These are phyloP conservation scores for Picea abies DNA, from an alignment of 83 land plant genomes.

Conservation along the genomic window DNA sequence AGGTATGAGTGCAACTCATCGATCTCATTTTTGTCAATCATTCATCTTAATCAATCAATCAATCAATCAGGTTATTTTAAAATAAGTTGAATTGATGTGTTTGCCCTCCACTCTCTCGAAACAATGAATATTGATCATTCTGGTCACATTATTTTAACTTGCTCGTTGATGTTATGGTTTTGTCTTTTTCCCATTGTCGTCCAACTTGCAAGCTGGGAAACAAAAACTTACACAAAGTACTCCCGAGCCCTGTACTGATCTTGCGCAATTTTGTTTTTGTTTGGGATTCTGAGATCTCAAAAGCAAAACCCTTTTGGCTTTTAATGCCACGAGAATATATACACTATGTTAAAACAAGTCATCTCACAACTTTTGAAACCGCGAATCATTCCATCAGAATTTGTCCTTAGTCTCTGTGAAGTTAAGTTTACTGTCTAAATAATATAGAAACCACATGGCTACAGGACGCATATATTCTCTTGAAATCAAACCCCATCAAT, in stretches of 20 bases:
- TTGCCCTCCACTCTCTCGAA: neutral
- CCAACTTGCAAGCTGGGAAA: constrained; percentile 2
- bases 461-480: constrained; percentile 7
- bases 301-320: constrained; percentile 8
- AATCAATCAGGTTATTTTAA: neutral
- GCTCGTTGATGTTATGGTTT: neutral
- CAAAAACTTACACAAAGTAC: neutral
- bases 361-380: constrained; percentile 5
- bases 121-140: constrained; percentile 5
- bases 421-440: too few relatives aligned
- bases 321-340: constrained; percentile 2
- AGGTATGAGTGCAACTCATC: neutral
- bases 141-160: neutral
- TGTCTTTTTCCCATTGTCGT: neutral
- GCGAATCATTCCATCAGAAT: neutral
- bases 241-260: neutral
- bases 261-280: neutral
- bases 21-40: neutral
- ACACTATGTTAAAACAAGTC: neutral
- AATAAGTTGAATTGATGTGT: neutral
- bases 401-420: neutral
- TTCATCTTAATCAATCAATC: neutral
- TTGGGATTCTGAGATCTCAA: constrained; percentile 13
- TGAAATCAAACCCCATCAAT: neutral
- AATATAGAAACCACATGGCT: constrained; percentile 11